Base-by-base conservation (phyloP, 1,284 basidiomycete species). In the Cutaneotrichosporon mucoides region DNA sequence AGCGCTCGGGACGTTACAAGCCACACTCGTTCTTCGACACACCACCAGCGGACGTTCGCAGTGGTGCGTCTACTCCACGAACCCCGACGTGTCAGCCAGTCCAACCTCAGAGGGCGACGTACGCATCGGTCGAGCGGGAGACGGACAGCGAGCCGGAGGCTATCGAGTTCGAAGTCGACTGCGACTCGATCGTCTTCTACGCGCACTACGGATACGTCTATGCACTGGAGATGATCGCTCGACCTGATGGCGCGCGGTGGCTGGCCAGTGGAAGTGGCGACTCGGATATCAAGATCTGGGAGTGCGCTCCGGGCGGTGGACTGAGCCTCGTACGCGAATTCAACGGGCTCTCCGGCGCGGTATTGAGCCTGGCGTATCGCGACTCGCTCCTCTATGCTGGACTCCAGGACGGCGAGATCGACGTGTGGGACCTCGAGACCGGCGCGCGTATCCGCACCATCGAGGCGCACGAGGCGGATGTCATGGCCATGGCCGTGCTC, bases 121-220 rank as follows among this genome's bases (percentile, higher is more conserved):
- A 51, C 24, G 38, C 41, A 5, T 51, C 49, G 5, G 38, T 51
- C 16, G 49, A 51, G 37, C 15, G 38, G 11, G 49, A 51, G 7
- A 8, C 12, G 37, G 49, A 51, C 35, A 13, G 37, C n/a, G 49
- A 51, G 16, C 38, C 49, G 36, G 47, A 61, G 1, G 73, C 70
- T 5, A 61, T 63, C 24, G 73, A 78, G 49, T 60, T 79, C 15
- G 80, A 83, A 57, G 85, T 93, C 34, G 83, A 85, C 5, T 79
- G 84, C 10, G 80, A 81, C 55, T 88, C 89, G 66, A 86, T 90
- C 15, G 81, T 92, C 38, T 86, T 89, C 66, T 89, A 89, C 2
- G 94, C 93, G 1, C 94, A 98, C 75, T 92, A 86, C 75, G 94
- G 94, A 9, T 98, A 98, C 73, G 84, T 97, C 12, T 97, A 97